Percentiles rank a stretch among this genome's conserved stretches.
Evolutionary conservation across 176 grass and related monocot genomes (phyloP).

Genomic region (Oropetium thomaeum): DNA sequence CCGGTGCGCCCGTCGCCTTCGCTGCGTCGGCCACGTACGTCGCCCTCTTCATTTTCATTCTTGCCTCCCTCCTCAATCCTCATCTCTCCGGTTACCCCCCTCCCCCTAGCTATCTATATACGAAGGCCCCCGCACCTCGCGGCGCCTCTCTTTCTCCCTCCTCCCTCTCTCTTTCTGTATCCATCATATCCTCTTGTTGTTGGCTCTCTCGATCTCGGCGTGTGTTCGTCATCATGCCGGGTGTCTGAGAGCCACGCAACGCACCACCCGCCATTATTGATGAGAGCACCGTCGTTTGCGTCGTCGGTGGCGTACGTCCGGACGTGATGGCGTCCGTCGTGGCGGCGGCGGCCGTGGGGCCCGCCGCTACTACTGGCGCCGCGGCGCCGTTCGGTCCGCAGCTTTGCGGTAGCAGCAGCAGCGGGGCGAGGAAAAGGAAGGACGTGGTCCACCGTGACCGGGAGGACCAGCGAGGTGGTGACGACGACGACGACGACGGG

Average conservation of each 20-base stretch:
- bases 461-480: constrained; percentile 20
- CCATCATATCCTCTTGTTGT: too few relatives aligned
- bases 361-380: neutral
- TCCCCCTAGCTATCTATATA: constrained; percentile 23
- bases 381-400: neutral
- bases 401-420: constrained; percentile 7
- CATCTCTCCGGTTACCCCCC: neutral
- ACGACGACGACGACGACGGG: neutral
- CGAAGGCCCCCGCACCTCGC: constrained; percentile 2
- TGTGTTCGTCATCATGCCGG: neutral
- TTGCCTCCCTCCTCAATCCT: neutral
- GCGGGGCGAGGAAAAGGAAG: constrained; percentile 56
- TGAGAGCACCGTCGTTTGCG: constrained; percentile 10
- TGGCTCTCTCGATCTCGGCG: neutral
- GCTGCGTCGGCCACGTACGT: constrained; percentile 46
- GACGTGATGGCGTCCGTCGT: constrained; percentile 37
- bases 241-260: constrained; percentile 15
- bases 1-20: constrained; percentile 45
- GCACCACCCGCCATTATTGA: constrained; percentile 45
- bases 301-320: neutral
- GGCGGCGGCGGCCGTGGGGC: constrained; percentile 27
- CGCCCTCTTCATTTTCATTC: neutral
- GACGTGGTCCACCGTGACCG: constrained; percentile 28
- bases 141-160: neutral
- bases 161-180: neutral